These are phyloP conservation scores for Brassica hybrid DNA, from an alignment of 441 rosid genomes.

Conservation along the genomic window DNA sequence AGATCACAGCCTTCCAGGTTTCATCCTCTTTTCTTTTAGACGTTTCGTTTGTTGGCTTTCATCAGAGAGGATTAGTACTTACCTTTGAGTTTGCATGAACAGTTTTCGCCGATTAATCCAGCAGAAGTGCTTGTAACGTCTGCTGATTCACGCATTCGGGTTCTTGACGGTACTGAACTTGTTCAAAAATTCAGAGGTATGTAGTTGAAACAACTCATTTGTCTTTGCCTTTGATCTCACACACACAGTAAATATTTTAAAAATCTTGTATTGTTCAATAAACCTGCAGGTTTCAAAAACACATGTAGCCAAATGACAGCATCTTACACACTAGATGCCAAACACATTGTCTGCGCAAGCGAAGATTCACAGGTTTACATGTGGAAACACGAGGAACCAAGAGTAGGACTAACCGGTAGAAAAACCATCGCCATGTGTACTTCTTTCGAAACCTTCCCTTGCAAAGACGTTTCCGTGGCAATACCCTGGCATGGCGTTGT, in stretches of 20 bases:
- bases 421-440: conserved; percentile 44
- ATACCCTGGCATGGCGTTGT: conserved; percentile 31
- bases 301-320: conserved; percentile 87
- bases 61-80: conserved; percentile 10
- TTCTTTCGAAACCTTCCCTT: conserved; percentile 68
- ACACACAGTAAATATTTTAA: too few species aligned
- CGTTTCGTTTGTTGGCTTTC: background rate
- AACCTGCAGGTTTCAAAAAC: conserved; percentile 67
- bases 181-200: conserved; percentile 78
- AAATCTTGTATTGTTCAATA: conserved; percentile 26
- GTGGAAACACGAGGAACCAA: conserved; percentile 72
- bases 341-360: conserved; percentile 73
- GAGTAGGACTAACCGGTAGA: conserved; percentile 48
- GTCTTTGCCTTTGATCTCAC: background rate
- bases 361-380: conserved; percentile 87
- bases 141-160: conserved; percentile 85
- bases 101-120: conserved; percentile 81
- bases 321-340: conserved; percentile 73
- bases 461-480: conserved; percentile 89
- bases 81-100: conserved; percentile 33
- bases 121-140: conserved; percentile 81
- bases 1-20: conserved; percentile 96
- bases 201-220: background rate
- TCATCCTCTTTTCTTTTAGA: background rate
- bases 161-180: conserved; percentile 69